Conservation (phyloP, 305 asterid species). For the Fraxinus paxiana region DNA sequence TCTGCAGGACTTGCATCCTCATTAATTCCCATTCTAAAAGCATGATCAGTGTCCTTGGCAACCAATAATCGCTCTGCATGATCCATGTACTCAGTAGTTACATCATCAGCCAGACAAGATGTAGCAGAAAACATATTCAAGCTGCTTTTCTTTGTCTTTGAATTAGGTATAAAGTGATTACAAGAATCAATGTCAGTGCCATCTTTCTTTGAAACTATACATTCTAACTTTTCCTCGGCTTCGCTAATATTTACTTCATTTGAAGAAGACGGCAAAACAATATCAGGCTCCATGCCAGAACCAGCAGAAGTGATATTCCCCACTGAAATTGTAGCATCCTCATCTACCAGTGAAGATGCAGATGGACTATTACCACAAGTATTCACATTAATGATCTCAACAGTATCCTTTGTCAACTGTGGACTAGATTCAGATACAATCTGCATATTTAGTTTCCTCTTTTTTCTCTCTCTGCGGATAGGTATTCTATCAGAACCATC, state of each 20-base stretch:
- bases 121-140: constrained; percentile 28
- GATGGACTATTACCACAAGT: constrained; percentile 17
- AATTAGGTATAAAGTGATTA: constrained; percentile 20
- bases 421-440: constrained; percentile 20
- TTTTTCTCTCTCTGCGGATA: constrained; percentile 31
- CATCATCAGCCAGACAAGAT: constrained; percentile 11
- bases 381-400: constrained; percentile 15
- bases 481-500: constrained; percentile 23
- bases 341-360: constrained; percentile 18
- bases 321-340: constrained; percentile 21
- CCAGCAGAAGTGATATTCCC: constrained; percentile 14
- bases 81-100: constrained; percentile 13
- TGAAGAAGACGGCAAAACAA: constrained; percentile 20
- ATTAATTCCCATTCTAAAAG: constrained; percentile 21
- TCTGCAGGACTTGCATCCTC: constrained; percentile 19
- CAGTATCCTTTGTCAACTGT: constrained; percentile 23
- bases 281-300: constrained; percentile 12
- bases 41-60: constrained; percentile 13
- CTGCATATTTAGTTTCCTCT: constrained; percentile 27
- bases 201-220: constrained; percentile 27
- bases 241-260: constrained; percentile 13
- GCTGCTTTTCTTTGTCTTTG: constrained; percentile 29
- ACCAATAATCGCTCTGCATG: constrained; percentile 19
- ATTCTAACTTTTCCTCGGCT: constrained; percentile 21
- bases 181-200: constrained; percentile 17